Evolutionary conservation across 441 rosid species (phyloP), one percentile per base, ranked within the genome.

Genomic region (Pelargonium citronellum): DNA sequence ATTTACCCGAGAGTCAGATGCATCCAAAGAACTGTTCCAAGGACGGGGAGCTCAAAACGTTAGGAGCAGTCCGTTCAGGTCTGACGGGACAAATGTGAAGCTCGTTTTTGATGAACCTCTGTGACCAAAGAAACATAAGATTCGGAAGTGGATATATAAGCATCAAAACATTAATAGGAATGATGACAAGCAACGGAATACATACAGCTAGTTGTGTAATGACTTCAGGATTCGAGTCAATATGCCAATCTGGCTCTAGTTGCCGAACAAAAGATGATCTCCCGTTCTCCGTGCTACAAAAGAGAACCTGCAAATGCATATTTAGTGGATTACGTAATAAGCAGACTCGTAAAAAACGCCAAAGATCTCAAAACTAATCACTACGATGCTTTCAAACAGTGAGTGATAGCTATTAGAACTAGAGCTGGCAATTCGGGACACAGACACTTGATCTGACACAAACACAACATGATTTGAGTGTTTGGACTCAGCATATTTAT

Each of bases 241-340:
- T 87, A 80, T 95, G 99, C 98, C 99, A 95, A 75, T 92, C 97
- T 46, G 99, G 99, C 77, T 91, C 99, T 64, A 95, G 89, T 69
- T 95, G 99, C 68, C 98, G 87, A 27, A 95, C 99, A 77, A 95
- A 95, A 4, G 99, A 95, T 46, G 93, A 74, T 55, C 99, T 79
- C 51, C 99, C 98, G 0, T 72, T 86, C 83, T 95, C 99, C 15
- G 88, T 88, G 83, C 98, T 88, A 77, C 99, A 95, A 74, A 95
- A 95, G 67, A 92, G 95, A 74, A 95, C 98, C 99, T 95, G 92
- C 85, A 64, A 15, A 20, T 55, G 64, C 76, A 72, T 74, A 78
- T 73, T 16, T 39, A 30, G 73, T 43, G 65, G 27, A 64, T 49
- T 63, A 67, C 71, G 34, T 6, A 9, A 1, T 47, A 47, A 10